Evolutionary conservation across 495 filamentous ascomycete genomes (phyloP).

Genomic region (Neurospora sp.): DNA sequence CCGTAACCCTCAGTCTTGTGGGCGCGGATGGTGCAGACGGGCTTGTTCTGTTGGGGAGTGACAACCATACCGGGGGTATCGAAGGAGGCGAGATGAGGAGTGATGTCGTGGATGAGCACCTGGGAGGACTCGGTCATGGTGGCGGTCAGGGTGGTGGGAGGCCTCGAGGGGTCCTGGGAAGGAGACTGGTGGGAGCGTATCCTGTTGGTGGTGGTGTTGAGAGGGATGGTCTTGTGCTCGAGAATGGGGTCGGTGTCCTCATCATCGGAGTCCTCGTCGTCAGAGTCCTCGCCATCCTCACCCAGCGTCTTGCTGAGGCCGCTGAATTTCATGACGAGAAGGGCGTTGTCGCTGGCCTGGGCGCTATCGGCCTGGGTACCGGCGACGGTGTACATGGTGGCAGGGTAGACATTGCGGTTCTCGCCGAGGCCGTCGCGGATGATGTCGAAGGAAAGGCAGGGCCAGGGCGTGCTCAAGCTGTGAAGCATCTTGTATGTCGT

Average conservation of each 20-base stretch:
- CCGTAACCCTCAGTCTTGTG: conserved; percentile 93
- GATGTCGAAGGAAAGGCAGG: conserved; percentile 92
- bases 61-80: conserved; percentile 76
- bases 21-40: conserved; percentile 73
- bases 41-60: conserved; percentile 72
- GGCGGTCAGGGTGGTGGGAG: conserved; percentile 73
- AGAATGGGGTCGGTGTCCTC: conserved; percentile 88
- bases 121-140: conserved; percentile 83
- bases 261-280: conserved; percentile 65
- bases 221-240: conserved; percentile 78
- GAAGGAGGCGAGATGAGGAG: conserved; percentile 75
- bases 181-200: conserved; percentile 74
- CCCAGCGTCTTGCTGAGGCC: conserved; percentile 77
- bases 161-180: conserved; percentile 53
- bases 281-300: conserved; percentile 47
- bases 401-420: conserved; percentile 80
- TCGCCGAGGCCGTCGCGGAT: conserved; percentile 81
- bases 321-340: conserved; percentile 93
- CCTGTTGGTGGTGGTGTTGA: conserved; percentile 81
- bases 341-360: conserved; percentile 72
- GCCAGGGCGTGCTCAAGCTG: conserved; percentile 84
- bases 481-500: conserved; percentile 96
- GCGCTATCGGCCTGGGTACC: conserved; percentile 81
- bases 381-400: conserved; percentile 84
- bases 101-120: conserved; percentile 88